Evolutionary conservation across 129 eudicot species (phyloP), one percentile per base, ranked within the genome.

Genomic region (Dittrichia graveolens): DNA sequence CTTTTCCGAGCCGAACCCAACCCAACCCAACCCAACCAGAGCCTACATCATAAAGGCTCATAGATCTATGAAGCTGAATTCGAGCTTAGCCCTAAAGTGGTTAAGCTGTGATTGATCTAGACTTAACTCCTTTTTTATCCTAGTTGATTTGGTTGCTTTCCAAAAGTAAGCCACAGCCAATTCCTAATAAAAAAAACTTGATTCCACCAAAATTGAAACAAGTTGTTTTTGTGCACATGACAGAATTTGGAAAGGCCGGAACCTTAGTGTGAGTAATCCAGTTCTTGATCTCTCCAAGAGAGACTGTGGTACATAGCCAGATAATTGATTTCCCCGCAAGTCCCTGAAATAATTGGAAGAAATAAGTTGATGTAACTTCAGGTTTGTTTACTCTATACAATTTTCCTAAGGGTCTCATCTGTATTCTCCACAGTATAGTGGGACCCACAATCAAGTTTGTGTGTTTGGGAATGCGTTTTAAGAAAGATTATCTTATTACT

Each of bases 231-330:
- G 18, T n/a, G 61, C 18, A 14, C 38, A 37, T 50, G 55, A 69
- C 24, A 31, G 43, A 35, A 73, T 61, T 5, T 61, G 10, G 40
- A 54, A 55, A 56, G 61, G 14, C 18, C 41, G 49, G 38, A 56
- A 78, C 77, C 77, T 62, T 61, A 78, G 66, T 61, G 47, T 70
- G 66, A 78, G 72, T 62, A 54, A 71, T 50, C 82, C 72, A 54
- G 24, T 35, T 67, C 52, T 70, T 78, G 82, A 78, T 78, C 72
- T 78, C 54, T 41, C 76, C 58, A 78, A 61, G 55, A 78, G 82
- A 71, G 77, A 43, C 48, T 43, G 37, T 31, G 82, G 72, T 31
- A 78, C 65, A 70, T 53, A 50, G 42, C 82, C 82, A 41, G 59
- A 78, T 43, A 70, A 35, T 52, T 61, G 77, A 61, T 78, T 78